phyloP scores from a whole-genome alignment of 1,284 basidiomycete species.

The Microbotryum scabiosae region DNA sequence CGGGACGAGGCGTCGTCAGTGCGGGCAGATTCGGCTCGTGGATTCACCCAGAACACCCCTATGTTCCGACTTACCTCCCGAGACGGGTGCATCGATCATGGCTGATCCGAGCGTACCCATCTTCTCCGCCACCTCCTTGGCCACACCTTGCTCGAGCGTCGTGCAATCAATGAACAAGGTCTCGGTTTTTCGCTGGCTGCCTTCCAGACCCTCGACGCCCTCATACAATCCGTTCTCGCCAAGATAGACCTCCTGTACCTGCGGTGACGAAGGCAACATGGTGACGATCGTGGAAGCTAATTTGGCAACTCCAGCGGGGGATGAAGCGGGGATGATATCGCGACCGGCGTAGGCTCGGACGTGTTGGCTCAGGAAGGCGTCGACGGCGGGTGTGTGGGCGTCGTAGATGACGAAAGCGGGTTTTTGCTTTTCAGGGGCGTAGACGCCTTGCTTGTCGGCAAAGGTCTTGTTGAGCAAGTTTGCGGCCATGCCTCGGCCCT shows the following conservation, averaged over 20 bases:
- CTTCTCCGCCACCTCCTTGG: slow-evolving; percentile 54
- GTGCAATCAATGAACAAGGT: slow-evolving; percentile 80
- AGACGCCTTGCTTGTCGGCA: slow-evolving; percentile 12
- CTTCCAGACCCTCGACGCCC: slow-evolving; percentile 18
- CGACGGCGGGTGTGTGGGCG: slow-evolving; percentile 54
- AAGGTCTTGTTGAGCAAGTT: slow-evolving; percentile 48
- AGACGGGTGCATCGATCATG: slow-evolving; percentile 86
- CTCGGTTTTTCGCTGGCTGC: slow-evolving; percentile 9
- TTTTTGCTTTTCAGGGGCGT: slow-evolving; percentile 14
- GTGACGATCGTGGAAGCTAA: slow-evolving; percentile 44
- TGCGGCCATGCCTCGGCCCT: slow-evolving; percentile 75
- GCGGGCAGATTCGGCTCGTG: no score
- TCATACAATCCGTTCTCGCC: slow-evolving; percentile 31
- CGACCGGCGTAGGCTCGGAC: slow-evolving; percentile 32
- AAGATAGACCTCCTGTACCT: slow-evolving; percentile 43
- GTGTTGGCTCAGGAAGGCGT: slow-evolving; percentile 48
- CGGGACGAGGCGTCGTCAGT: background rate
- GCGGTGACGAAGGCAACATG: slow-evolving; percentile 45
- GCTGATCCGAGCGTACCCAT: slow-evolving; percentile 53
- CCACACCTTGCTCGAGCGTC: slow-evolving; percentile 68
- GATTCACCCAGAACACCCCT: background rate
- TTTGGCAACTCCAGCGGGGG: slow-evolving; percentile 42
- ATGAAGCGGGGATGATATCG: slow-evolving; percentile 35
- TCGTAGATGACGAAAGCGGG: slow-evolving; percentile 64
- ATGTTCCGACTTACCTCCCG: slow-evolving; percentile 55